These are phyloP conservation scores for Abortiporus biennis DNA, from an alignment of 1,284 basidiomycete genomes.

Conservation along the genomic window DNA sequence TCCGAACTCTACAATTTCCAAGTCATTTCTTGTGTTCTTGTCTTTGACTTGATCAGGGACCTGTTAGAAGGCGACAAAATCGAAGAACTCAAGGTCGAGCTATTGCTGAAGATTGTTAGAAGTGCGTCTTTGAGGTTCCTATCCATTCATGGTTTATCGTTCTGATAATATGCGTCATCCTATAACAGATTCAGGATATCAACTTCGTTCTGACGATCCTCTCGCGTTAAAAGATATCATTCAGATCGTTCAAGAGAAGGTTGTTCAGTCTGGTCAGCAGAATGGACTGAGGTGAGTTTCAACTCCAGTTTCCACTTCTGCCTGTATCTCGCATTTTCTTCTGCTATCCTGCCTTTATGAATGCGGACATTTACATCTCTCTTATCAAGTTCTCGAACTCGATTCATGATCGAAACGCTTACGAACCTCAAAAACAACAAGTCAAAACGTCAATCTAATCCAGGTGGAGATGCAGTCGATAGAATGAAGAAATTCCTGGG, in stretches of 20 bases:
- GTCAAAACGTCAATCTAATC: constrained; percentile 54
- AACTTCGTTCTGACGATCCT: constrained; percentile 85
- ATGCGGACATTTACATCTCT: no score
- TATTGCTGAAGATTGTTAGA: constrained; percentile 80
- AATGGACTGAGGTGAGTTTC: constrained; percentile 50
- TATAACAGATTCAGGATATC: constrained; percentile 71
- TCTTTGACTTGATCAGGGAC: constrained; percentile 87
- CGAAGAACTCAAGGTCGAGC: constrained; percentile 79
- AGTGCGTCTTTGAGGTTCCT: constrained; percentile 46
- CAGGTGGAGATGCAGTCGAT: constrained; percentile 71
- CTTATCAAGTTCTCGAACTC: constrained; percentile 65
- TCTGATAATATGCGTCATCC: background rate
- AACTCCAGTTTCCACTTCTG: no score
- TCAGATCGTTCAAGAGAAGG: constrained; percentile 73
- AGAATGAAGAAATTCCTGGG: constrained; percentile 82
- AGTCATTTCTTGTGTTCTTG: constrained; percentile 80
- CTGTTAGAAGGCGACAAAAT: constrained; percentile 66
- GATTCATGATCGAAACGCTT: constrained; percentile 92
- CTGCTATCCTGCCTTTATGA: no score
- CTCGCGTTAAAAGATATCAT: constrained; percentile 83
- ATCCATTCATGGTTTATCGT: no score
- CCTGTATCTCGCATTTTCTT: no score
- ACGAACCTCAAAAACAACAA: constrained; percentile 90
- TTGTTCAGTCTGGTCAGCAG: constrained; percentile 50
- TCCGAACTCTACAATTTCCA: constrained; percentile 96